Evolutionary conservation across 352 stramenopile genomes (phyloP).

Genomic region (Thalassiosira hispida): DNA sequence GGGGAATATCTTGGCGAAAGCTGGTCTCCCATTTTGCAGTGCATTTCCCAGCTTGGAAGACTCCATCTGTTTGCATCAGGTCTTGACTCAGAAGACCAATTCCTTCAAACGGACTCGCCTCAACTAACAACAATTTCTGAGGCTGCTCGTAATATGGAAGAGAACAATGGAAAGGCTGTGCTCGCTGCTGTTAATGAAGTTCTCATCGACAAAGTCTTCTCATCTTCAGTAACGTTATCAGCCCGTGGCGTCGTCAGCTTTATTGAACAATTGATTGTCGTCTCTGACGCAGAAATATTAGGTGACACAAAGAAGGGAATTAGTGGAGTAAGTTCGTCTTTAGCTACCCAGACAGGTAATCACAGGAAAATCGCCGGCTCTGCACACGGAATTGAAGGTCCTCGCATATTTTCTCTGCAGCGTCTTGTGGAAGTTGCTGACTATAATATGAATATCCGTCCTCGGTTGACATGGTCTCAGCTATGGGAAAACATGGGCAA

Average conservation of each 20-base stretch:
- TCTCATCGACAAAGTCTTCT: conserved; percentile 86
- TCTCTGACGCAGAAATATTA: conserved; percentile 83
- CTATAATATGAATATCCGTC: conserved; percentile 98
- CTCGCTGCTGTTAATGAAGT: conserved; percentile 82
- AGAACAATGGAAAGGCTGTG: conserved; percentile 80
- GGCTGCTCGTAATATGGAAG: conserved; percentile 70
- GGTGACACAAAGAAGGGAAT: conserved; percentile 80
- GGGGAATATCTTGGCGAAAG: conserved; percentile 96
- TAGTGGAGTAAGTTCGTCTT: conserved; percentile 67
- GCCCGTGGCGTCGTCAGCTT: conserved; percentile 78
- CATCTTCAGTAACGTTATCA: conserved; percentile 80
- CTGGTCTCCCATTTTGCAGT: conserved; percentile 95
- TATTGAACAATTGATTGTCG: conserved; percentile 82
- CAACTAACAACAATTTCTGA: conserved; percentile 58
- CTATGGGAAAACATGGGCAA: conserved; percentile 96
- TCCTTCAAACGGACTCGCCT: conserved; percentile 77
- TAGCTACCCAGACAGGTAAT: conserved; percentile 17
- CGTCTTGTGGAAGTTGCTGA: conserved; percentile 99
- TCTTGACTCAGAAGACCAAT: conserved; percentile 87
- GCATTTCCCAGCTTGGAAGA: conserved; percentile 96
- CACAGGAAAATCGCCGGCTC: conserved; percentile 64
- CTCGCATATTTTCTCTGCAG: conserved; percentile 98
- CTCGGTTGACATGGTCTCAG: conserved; percentile 96
- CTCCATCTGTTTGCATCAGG: conserved; percentile 95
- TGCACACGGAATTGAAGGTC: conserved; percentile 83